A percentile compares a stretch with the other conserved stretches of the same genome.
These are phyloP conservation scores for Dryas integrifolia DNA, from an alignment of 331 rosid species.

Conservation along the genomic window DNA sequence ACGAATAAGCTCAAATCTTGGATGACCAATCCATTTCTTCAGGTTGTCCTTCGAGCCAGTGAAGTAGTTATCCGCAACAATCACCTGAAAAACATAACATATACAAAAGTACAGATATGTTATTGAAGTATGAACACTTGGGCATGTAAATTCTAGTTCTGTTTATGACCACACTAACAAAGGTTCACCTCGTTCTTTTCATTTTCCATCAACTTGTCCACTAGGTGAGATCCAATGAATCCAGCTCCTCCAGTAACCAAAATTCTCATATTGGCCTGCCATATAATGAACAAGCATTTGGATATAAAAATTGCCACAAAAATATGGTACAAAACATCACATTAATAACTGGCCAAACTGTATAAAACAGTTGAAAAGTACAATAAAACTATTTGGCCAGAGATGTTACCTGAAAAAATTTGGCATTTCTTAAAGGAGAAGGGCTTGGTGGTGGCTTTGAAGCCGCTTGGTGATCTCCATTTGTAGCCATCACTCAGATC, in stretches of 20 bases:
- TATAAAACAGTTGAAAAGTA: not conserved
- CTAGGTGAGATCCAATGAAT: slow-evolving; percentile 52
- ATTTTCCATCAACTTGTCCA: slow-evolving; percentile 54
- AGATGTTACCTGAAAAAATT: slow-evolving; percentile 52
- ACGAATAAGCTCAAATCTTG: slow-evolving; percentile 56
- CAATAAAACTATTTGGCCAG: not conserved
- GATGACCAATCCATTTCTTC: slow-evolving; percentile 53
- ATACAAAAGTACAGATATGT: not conserved
- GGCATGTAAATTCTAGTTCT: not conserved
- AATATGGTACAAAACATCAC: not conserved
- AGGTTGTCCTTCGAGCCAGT: slow-evolving; percentile 55
- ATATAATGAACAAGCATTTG: not conserved
- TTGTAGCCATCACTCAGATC: slow-evolving; percentile 34
- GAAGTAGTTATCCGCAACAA: slow-evolving; percentile 51
- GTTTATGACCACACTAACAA: too few species aligned
- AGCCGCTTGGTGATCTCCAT: slow-evolving; percentile 35
- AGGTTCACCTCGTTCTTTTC: slow-evolving; percentile 47
- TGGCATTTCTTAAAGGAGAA: slow-evolving; percentile 58
- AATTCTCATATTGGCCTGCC: slow-evolving; percentile 57
- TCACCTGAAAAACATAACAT: slow-evolving; percentile 30
- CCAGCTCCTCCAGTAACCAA: slow-evolving; percentile 57
- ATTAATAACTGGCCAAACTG: not conserved
- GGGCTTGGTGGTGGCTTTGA: slow-evolving; percentile 55
- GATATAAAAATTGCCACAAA: not conserved
- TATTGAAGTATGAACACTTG: not conserved